Evolutionary conservation across 1,284 basidiomycete species (phyloP).

Genomic region (Ceratobasidium sp.): DNA sequence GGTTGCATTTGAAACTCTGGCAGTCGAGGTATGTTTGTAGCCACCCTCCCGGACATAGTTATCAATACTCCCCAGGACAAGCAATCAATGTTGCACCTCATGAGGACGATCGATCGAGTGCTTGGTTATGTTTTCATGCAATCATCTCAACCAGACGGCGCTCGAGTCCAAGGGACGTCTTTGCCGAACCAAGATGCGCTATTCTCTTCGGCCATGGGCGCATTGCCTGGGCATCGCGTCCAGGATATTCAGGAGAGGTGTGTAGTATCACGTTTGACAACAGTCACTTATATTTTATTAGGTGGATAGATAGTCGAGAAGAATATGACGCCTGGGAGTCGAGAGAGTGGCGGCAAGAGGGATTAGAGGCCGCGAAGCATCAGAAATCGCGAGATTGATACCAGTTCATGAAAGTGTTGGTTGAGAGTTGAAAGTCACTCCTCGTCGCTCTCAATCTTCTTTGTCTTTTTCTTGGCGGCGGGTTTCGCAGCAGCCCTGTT

Average conservation of each 20-base stretch:
- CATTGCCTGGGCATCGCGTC: slow-evolving; percentile 62
- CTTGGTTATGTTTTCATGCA: slow-evolving; percentile 88
- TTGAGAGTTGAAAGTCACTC: no score
- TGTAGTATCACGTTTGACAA: not conserved
- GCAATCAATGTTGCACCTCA: slow-evolving; percentile 87
- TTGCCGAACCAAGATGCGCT: slow-evolving; percentile 70
- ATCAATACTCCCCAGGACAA: slow-evolving; percentile 69
- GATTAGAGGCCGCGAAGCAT: slow-evolving; percentile 21
- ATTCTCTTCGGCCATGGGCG: slow-evolving; percentile 69
- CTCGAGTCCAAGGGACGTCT: slow-evolving; percentile 53
- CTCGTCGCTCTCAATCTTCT: no score
- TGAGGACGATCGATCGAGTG: slow-evolving; percentile 82
- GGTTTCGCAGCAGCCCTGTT: slow-evolving; percentile 6
- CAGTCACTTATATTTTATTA: not conserved
- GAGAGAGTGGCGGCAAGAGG: slow-evolving; percentile 40
- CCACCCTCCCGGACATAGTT: not conserved
- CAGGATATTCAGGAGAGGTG: slow-evolving; percentile 88
- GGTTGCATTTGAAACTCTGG: slow-evolving; percentile 96
- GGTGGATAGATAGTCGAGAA: slow-evolving; percentile 40
- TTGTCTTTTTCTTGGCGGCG: no score
- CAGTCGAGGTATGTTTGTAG: slow-evolving; percentile 74
- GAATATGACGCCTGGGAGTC: slow-evolving; percentile 41
- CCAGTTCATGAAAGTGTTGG: no score
- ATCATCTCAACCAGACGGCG: slow-evolving; percentile 59
- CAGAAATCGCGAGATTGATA: no score